Evolutionary conservation across 805 yeast species (phyloP).

Genomic region (Suhomyces pyralidae): DNA sequence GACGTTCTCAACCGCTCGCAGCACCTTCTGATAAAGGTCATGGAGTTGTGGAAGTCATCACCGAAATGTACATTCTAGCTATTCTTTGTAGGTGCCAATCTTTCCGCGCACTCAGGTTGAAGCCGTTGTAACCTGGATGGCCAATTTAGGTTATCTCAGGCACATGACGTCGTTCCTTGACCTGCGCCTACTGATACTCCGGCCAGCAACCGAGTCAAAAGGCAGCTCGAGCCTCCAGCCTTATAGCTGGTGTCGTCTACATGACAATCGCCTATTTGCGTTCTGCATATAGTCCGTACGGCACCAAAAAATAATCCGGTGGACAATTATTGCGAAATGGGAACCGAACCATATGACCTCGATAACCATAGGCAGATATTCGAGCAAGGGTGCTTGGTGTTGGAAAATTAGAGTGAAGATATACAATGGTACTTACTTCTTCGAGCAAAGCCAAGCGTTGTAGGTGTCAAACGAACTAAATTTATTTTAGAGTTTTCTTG

Average conservation of each 20-base stretch:
- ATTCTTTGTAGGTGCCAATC: neutral
- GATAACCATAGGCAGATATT: neutral
- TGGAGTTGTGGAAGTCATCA: neutral
- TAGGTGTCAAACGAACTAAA: neutral
- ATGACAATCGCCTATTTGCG: neutral
- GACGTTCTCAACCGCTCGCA: neutral
- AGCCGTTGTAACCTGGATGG: neutral
- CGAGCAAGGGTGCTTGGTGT: neutral
- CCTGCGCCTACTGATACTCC: neutral
- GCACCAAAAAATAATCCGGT: constrained; percentile 1
- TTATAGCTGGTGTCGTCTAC: neutral
- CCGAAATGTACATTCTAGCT: neutral
- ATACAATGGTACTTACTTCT: neutral
- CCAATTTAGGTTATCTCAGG: neutral
- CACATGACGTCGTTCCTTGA: no score
- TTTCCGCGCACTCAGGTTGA: neutral
- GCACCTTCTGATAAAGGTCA: neutral
- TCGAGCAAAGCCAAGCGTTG: neutral
- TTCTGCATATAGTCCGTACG: neutral
- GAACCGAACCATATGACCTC: neutral
- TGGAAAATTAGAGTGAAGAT: neutral
- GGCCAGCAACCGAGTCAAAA: neutral
- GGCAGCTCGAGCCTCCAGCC: neutral
- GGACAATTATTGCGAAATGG: neutral
- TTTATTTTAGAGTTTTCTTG: neutral